Base-by-base conservation (phyloP, 2,329 filamentous ascomycete genomes). In the Nakataea oryzae region DNA sequence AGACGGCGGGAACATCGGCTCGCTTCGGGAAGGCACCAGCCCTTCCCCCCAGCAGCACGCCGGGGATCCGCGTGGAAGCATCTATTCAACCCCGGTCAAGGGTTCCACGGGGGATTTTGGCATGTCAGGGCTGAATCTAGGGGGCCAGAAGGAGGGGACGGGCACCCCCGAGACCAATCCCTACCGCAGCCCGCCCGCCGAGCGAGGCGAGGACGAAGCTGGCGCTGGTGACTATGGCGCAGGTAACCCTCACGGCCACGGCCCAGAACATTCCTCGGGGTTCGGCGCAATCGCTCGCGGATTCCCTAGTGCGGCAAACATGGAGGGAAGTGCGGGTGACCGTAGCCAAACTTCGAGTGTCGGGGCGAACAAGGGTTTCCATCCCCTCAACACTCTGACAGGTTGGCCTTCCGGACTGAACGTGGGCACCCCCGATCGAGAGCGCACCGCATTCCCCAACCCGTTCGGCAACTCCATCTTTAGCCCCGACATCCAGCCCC, bases 101-200 rank as follows among this genome's bases (percentile, higher is more conserved):
- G 80, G 76, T 6, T 78, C 76, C 3, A 74, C 82, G 5, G 76
- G 79, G 54, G 85, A 88, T 64, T 85, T 87, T 67, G 84, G 85
- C 57, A 85, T 87, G 81, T 77, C 82, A 17, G 83, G 83, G 67
- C 78, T 82, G 68, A 83, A 75, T 74, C 80, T 78, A 70, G 85
- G 71, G 73, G 81, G 81, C 60, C 79, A 86, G 59, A 80, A 84
- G 50, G 81, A 85, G 56, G 79, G 80, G n/a, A 80, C 87, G 66
- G 84, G 91, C 70, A 97, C 93, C 72, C 95, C 95, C 0, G 91
- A 96, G 70, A 97, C 95, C 3, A 99, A 99, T 71, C 95, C 95
- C 1, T 99, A 95, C 72, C 90, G 93, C 66, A 97, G 93, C 72
- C 95, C 95, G 2, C 86, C 89, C 9, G 89, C 88, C 50, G 89